These are phyloP conservation scores for Royoungia palumana DNA, from an alignment of 768 basidiomycete genomes.

Conservation along the genomic window DNA sequence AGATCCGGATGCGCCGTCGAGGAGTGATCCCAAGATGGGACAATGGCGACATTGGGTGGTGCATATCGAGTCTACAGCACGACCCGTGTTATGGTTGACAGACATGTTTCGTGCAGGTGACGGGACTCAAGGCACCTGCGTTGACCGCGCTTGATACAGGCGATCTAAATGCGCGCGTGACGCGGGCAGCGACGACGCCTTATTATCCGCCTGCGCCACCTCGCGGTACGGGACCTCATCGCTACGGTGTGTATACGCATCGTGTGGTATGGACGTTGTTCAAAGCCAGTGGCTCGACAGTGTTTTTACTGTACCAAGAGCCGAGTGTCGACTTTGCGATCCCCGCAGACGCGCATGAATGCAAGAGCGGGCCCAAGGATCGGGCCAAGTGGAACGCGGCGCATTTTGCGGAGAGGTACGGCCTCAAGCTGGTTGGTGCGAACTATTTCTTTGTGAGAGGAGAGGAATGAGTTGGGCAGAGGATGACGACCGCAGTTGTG, in stretches of 20 bases:
- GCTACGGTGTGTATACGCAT: constrained; percentile 45
- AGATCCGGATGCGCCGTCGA: constrained; percentile 58
- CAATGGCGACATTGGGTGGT: constrained; percentile 61
- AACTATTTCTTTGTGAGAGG: constrained; percentile 50
- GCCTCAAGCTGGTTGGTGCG: constrained; percentile 55
- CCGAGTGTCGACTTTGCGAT: constrained; percentile 42
- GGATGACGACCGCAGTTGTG: not conserved
- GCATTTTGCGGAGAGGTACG: constrained; percentile 48
- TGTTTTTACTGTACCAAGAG: constrained; percentile 61
- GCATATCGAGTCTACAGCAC: constrained; percentile 19
- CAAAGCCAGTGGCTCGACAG: constrained; percentile 20
- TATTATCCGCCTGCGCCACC: constrained; percentile 58
- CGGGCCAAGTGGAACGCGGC: constrained; percentile 55
- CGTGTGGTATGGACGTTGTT: too few species aligned
- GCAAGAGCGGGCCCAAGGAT: constrained; percentile 40
- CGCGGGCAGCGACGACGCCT: constrained; percentile 47
- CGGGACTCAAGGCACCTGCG: constrained; percentile 38
- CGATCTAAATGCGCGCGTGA: constrained; percentile 38
- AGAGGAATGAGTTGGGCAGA: constrained; percentile 5
- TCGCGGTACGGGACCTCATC: constrained; percentile 50
- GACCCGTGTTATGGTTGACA: not conserved
- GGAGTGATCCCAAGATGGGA: constrained; percentile 44
- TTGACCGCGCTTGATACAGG: constrained; percentile 29
- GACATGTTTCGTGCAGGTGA: constrained; percentile 24
- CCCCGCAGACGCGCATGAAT: constrained; percentile 44